Evolutionary conservation across 2,329 filamentous ascomycete genomes (phyloP), one percentile per base, ranked within the genome.

Genomic region (Aspergillus costaricaensis): DNA sequence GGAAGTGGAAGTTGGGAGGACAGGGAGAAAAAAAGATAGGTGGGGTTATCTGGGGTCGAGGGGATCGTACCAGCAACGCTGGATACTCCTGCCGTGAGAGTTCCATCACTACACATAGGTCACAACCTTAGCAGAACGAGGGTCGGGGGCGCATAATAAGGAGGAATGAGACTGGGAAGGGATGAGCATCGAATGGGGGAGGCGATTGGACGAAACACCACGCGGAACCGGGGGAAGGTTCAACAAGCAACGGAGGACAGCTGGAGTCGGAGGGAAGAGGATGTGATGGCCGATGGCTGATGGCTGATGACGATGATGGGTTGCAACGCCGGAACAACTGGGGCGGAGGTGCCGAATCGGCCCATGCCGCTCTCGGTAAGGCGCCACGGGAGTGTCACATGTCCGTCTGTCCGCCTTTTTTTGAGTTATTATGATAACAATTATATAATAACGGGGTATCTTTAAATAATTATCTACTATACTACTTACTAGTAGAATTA

Each of bases 51-150:
- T 17, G 41, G 55, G 32, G 55, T 19, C 38, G 59, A 39, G 47
- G 38, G 32, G 15, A 55, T 27, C 90, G 83, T 84, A 97, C 94
- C 88, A 96, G 88, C 86, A 98, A 89, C 70, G 88, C 89, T 77
- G 94, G 92, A 83, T 98, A 98, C 79, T 97, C 94, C 78, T 90
- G 85, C 79, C 92, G 87, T 76, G 91, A 88, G 73, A 94, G 85
- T 72, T 91, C 89, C 87, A 91, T 91, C 72, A 64, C 70, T 67
- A 68, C 65, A 68, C 68, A 70, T 70, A 70, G 67, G 50, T 70
- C 62, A 67, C 60, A 61, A 49, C 58, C 52, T 39, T 56, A 62
- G 59, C 60, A 54, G 55, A 30, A 36, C 53, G 53, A 65, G 62
- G 59, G 63, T 57, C 57, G 64, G 61, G 66, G 70, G 69, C 68